Conservation (phyloP, 345 rosid genomes). For the Euphorbia peplus region DNA sequence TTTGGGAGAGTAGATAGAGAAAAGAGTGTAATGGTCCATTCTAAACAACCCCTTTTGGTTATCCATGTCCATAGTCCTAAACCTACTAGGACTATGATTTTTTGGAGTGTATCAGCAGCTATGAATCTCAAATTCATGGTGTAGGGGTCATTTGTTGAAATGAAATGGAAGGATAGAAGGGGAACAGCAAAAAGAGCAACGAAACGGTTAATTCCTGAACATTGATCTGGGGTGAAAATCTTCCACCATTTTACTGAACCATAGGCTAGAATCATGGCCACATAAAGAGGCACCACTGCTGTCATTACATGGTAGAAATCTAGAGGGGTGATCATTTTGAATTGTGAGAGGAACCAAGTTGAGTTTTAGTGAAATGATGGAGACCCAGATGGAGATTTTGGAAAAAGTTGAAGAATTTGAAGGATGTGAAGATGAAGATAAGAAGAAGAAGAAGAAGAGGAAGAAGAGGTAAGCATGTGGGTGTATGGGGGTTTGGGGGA, state of each 20-base stretch:
- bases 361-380: neutral
- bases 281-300: constrained; percentile 96
- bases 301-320: constrained; percentile 99
- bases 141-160: constrained; percentile 77
- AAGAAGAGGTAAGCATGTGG: constrained; percentile 38
- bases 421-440: neutral
- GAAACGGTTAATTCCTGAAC: constrained; percentile 97
- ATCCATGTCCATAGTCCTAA: constrained; percentile 65
- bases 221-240: constrained; percentile 91
- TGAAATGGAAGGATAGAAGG: constrained; percentile 94
- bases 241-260: constrained; percentile 99
- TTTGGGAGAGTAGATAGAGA: constrained; percentile 89
- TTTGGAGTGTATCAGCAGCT: constrained; percentile 90
- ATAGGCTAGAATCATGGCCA: constrained; percentile 92
- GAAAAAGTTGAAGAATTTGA: neutral
- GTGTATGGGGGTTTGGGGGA: constrained; percentile 34
- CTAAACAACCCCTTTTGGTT: constrained; percentile 58
- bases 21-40: constrained; percentile 93
- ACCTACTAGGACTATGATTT: constrained; percentile 57
- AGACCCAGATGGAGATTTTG: neutral
- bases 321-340: constrained; percentile 55
- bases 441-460: constrained; percentile 21
- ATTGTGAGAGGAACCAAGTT: neutral
- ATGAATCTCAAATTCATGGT: constrained; percentile 81
- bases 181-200: constrained; percentile 99